Conservation (phyloP, 139 green algal genomes). For the Chlamydomonas eustigma region DNA sequence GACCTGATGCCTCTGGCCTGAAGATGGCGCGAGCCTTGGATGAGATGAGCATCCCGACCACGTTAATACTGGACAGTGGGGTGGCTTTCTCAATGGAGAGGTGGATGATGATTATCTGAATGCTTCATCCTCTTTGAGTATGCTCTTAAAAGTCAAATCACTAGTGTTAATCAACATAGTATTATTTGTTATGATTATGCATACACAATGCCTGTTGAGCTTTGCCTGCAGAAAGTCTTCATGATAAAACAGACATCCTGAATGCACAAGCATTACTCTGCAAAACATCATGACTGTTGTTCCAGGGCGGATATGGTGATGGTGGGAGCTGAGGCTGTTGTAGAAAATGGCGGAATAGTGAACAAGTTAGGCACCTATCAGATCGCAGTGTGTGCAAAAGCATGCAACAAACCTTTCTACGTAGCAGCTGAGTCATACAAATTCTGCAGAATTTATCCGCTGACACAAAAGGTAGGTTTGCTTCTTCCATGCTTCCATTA, state of each 20-base stretch:
- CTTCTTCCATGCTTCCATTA: too few relatives aligned
- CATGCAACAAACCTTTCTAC: slow-evolving; percentile 85
- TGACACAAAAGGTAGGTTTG: slow-evolving; percentile 17
- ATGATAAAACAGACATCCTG: too few relatives aligned
- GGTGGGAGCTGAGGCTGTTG: slow-evolving; percentile 90
- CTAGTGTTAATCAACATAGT: too few relatives aligned
- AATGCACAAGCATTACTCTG: too few relatives aligned
- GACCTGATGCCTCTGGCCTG: slow-evolving; percentile 77
- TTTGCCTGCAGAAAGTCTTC: too few relatives aligned
- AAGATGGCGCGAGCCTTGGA: slow-evolving; percentile 66
- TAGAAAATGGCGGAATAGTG: slow-evolving; percentile 93
- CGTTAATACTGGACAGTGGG: slow-evolving; percentile 77
- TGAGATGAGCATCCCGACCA: slow-evolving; percentile 71
- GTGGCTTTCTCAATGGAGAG: slow-evolving; percentile 77
- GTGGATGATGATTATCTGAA: too few relatives aligned
- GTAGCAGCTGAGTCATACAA: slow-evolving; percentile 95
- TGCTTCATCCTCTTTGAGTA: too few relatives aligned
- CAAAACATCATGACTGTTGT: too few relatives aligned
- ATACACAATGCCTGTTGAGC: too few relatives aligned
- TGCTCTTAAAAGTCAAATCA: too few relatives aligned
- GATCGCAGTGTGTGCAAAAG: slow-evolving; percentile 55
- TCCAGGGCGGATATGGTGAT: slow-evolving; percentile 78
- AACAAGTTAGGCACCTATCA: slow-evolving; percentile 91
- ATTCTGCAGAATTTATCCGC: slow-evolving; percentile 63
- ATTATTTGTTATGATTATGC: too few relatives aligned